Evolutionary conservation across 306 rosid genomes (phyloP).

Genomic region (Dryas alaskensis): DNA sequence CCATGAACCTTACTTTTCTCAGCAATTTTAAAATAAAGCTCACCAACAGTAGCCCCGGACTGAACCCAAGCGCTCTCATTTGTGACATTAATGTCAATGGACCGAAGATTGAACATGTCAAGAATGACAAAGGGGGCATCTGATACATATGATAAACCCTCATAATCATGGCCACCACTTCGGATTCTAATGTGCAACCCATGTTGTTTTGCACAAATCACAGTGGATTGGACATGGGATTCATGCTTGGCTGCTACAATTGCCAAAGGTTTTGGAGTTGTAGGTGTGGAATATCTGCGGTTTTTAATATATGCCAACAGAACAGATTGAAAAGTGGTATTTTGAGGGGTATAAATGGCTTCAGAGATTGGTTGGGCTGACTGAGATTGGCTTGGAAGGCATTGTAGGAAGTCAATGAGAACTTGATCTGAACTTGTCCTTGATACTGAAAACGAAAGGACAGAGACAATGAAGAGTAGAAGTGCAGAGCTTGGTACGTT

Average conservation of each 20-base stretch:
- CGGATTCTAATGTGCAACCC: constrained; percentile 31
- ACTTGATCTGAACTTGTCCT: background rate
- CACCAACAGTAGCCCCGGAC: constrained; percentile 38
- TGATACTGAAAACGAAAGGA: background rate
- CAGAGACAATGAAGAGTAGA: background rate
- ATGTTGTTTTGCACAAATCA: constrained; percentile 16
- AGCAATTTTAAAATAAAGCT: constrained; percentile 31
- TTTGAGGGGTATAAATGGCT: constrained; percentile 19
- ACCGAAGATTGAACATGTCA: constrained; percentile 34
- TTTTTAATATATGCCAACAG: constrained; percentile 24
- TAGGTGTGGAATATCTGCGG: constrained; percentile 16
- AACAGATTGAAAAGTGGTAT: constrained; percentile 17
- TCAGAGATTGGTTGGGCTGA: constrained; percentile 13
- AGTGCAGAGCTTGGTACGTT: background rate
- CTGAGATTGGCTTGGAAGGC: constrained; percentile 7
- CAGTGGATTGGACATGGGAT: constrained; percentile 28
- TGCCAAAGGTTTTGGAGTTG: constrained; percentile 32
- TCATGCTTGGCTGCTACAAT: constrained; percentile 22
- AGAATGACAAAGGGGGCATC: constrained; percentile 29
- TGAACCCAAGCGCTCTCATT: constrained; percentile 30
- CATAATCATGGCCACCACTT: constrained; percentile 44
- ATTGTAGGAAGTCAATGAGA: constrained; percentile 1
- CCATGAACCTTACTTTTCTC: constrained; percentile 22
- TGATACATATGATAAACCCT: constrained; percentile 31
- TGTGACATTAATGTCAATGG: constrained; percentile 10